A percentile compares a stretch with the other conserved stretches of the same genome.
Evolutionary conservation across 352 stramenopile species (phyloP).

Genomic region (Detonula confervacea): DNA sequence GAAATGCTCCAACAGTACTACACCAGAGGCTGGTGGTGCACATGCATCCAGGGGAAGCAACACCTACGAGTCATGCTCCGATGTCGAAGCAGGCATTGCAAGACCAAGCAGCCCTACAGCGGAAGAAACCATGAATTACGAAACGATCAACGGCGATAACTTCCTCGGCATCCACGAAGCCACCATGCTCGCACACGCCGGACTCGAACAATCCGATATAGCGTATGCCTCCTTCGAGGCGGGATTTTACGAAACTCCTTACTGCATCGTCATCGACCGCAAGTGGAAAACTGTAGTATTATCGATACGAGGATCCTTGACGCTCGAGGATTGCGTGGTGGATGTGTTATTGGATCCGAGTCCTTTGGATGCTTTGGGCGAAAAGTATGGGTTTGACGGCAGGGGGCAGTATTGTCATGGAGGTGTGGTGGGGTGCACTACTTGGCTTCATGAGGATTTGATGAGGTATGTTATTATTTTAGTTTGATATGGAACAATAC

Average conservation of each 20-base stretch:
- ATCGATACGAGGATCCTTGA: constrained; percentile 79
- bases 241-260: constrained; percentile 77
- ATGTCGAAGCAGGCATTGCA: constrained; percentile 7
- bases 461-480: constrained; percentile 46
- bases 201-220: constrained; percentile 69
- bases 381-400: constrained; percentile 78
- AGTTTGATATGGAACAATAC: no score
- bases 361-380: constrained; percentile 64
- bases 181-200: constrained; percentile 71
- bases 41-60: neutral
- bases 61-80: constrained; percentile 15
- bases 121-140: constrained; percentile 19
- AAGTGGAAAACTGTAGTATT: constrained; percentile 73
- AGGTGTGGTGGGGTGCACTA: constrained; percentile 69
- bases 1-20: constrained; percentile 8
- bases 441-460: constrained; percentile 78
- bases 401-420: constrained; percentile 74
- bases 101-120: neutral
- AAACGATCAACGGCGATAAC: constrained; percentile 68
- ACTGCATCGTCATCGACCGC: constrained; percentile 84
- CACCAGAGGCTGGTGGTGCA: neutral
- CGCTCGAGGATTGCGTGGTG: constrained; percentile 81
- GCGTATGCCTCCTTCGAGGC: constrained; percentile 79
- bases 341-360: constrained; percentile 80
- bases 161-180: constrained; percentile 73